Evolutionary conservation across 768 basidiomycete genomes (phyloP).

Genomic region (Serpula lacrymans): DNA sequence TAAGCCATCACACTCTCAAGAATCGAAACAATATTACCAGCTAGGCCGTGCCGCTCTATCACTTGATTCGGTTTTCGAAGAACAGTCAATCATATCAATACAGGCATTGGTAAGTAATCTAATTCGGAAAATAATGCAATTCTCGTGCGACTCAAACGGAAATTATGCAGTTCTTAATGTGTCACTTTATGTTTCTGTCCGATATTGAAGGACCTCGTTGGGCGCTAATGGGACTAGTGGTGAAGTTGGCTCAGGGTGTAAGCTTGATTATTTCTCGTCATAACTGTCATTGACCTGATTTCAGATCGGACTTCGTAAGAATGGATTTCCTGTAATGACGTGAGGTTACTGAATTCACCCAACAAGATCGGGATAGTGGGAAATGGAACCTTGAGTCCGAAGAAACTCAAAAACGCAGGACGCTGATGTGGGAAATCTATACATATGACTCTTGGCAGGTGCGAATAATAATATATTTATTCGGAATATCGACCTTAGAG

Average conservation of each 20-base stretch:
- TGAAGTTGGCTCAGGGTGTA: conserved; percentile 70
- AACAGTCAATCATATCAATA: conserved; percentile 64
- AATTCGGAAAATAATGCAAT: no score
- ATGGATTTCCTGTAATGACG: conserved; percentile 7
- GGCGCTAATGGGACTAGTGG: conserved; percentile 66
- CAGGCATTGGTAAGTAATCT: conserved; percentile 56
- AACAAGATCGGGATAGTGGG: conserved; percentile 63
- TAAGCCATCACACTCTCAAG: conserved; percentile 55
- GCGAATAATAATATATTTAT: no score
- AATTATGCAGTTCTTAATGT: conserved; percentile 63
- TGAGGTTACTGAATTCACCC: conserved; percentile 2
- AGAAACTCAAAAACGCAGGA: conserved; percentile 61
- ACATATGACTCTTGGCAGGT: conserved; percentile 36
- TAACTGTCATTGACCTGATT: conserved; percentile 9
- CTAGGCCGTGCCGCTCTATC: conserved; percentile 66
- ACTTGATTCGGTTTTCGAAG: conserved; percentile 61
- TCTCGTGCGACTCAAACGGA: no score
- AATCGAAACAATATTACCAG: conserved; percentile 70
- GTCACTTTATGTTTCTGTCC: conserved; percentile 64
- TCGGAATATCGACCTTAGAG: no score
- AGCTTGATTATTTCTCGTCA: conserved; percentile 34
- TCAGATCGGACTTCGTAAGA: conserved; percentile 72
- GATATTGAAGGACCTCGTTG: no score
- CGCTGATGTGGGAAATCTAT: conserved; percentile 62
- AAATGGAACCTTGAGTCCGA: conserved; percentile 54